A percentile compares a stretch with the other conserved stretches of the same genome.
phyloP scores from a whole-genome alignment of 352 stramenopile species.

The Pythium graminicola region DNA sequence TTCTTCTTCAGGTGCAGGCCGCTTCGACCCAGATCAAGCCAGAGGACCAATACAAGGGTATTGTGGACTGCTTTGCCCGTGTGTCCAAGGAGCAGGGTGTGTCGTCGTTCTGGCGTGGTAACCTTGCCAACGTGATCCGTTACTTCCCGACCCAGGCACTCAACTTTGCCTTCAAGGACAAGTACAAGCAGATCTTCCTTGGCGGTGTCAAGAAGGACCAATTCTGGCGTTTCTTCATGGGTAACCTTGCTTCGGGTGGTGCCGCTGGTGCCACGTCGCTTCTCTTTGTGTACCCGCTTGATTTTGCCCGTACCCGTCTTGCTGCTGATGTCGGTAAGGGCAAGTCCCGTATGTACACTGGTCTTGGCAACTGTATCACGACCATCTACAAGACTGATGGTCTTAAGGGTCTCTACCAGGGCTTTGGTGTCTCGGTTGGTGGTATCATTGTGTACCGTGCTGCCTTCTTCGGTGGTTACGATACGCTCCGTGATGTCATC shows the following conservation, averaged over 20 bases:
- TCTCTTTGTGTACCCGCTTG: slow-evolving; percentile 96
- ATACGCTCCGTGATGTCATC: slow-evolving; percentile 91
- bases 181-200: slow-evolving; percentile 89
- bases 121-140: slow-evolving; percentile 89
- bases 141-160: slow-evolving; percentile 91
- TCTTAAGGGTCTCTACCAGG: slow-evolving; percentile 95
- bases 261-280: slow-evolving; percentile 96
- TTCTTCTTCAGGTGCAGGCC: slow-evolving; percentile 89
- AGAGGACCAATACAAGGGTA: slow-evolving; percentile 90
- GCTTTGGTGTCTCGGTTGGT: slow-evolving; percentile 97
- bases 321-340: slow-evolving; percentile 96
- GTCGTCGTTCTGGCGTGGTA: slow-evolving; percentile 87
- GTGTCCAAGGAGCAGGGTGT: slow-evolving; percentile 87
- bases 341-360: slow-evolving; percentile 97
- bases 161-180: slow-evolving; percentile 94
- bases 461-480: slow-evolving; percentile 98
- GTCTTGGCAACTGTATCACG: slow-evolving; percentile 94
- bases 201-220: slow-evolving; percentile 91
- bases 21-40: slow-evolving; percentile 88
- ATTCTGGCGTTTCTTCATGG: slow-evolving; percentile 97
- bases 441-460: slow-evolving; percentile 99
- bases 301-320: slow-evolving; percentile 98
- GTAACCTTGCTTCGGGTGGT: slow-evolving; percentile 97
- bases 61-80: slow-evolving; percentile 86
- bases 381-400: slow-evolving; percentile 94